Base-by-base conservation (phyloP, 768 basidiomycete genomes). In the Hemileccinum rubropunctum region DNA sequence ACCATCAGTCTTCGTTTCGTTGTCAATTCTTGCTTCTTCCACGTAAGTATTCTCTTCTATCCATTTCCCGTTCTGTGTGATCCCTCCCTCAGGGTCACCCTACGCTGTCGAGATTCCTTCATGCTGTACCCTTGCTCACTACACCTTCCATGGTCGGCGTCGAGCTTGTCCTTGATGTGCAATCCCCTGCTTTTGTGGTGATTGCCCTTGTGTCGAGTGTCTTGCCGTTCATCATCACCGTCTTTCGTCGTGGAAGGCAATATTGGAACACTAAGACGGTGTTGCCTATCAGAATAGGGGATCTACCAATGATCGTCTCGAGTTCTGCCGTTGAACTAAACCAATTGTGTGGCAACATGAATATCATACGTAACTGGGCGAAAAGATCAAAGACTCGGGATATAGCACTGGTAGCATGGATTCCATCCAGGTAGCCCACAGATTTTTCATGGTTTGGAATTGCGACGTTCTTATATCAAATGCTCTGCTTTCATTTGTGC, bases 1-100 rank as follows among this genome's bases (percentile, higher is more conserved):
- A 63, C 60, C 10, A 56, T 60, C 42, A 64, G 43, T 18, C 57
- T 65, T 35, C 50, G 52, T 17, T 35, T 60, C 20, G 47, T 52
- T 13, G 39, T 40, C 36, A 44, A 51, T 17, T 13, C 42, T 10
- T 49, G 51, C 33, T 51, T 48, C 34, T 18, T 58, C 32, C 46
- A 41, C 0, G 64, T 62, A 41, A 35, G 27, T 0, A 17, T 38
- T 8, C 40, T 15, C 9, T 13, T 20, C 23, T 23, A 23, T 23
- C 23, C 6, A 23, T 14, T 4, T 3, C 15, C 6, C 17, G 1
- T n/a, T 34, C 14, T 4, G 15, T 12, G 20, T 11, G 10, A 28
- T 45, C 12, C 13, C 15, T 9, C 26, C n/a, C 1, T 33, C 0
- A 66, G 62, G 32, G 39, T 1, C 15, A 41, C 45, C 45, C 45